Base-by-base conservation (phyloP, 2,329 filamentous ascomycete species). In the Colletotrichum falcatum region DNA sequence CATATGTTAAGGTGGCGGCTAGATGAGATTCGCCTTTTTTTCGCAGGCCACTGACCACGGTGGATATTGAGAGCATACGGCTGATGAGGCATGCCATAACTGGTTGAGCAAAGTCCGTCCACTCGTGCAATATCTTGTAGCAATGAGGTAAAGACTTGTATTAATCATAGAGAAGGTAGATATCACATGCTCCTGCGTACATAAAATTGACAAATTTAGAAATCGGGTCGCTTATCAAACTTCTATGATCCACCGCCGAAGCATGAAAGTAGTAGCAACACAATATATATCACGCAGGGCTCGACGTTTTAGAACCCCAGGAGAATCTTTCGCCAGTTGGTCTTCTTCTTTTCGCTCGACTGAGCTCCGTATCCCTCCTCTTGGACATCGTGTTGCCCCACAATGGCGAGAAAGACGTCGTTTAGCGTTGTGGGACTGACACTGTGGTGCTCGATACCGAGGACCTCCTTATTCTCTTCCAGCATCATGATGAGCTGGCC, bases 371-470 rank as follows among this genome's bases (percentile, higher is more conserved):
- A 87, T 20, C 88, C 87, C 81, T 95, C 94, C 78, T 97, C 94
- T 73, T 90, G 85, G 8, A 95, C 88, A 78, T 94, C 90, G 78
- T 97, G 92, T 78, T 90, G 88, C 1, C 91, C 91, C 0, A 97
- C 94, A 77, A 98, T 96, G 28, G 87, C 88, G 79, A 98, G 81
- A 80, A 98, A 98, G 0, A 98, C 94, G 80, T 97, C 93, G 77
- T 98, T 95, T 46, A 98, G 82, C 20, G 94, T 97, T n/a, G 94
- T 95, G 26, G 94, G 93, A 69, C 89, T 92, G 74, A 97, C 94
- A 58, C 92, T 94, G 80, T 95, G 97, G 79, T 97, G 94, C 78
- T 94, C 91, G 59, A 97, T 86, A 0, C 92, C 92, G 30, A 97
- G 79, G 5, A 81, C 80, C 18, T 89, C 82, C 76, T 91, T 93